Base-by-base conservation (phyloP, 2,329 filamentous ascomycete genomes). In the Verticillium albo-atrum region DNA sequence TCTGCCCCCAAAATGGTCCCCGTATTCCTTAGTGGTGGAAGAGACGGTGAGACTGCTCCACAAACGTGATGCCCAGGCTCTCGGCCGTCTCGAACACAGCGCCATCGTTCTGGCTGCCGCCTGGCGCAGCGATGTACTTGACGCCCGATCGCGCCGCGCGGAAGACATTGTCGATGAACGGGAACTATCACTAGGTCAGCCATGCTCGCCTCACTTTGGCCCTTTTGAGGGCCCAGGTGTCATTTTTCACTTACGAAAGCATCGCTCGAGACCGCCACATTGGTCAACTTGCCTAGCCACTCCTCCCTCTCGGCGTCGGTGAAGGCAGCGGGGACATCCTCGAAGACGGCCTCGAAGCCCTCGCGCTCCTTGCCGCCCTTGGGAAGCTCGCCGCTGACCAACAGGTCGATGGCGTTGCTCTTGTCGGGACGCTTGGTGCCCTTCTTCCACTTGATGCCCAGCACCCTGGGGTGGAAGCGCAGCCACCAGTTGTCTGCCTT, bases 401-500 rank as follows among this genome's bases (percentile, higher is more conserved):
- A 87, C 71, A 98, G 82, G 73, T 98, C 95, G 71, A 98, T 97
- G 65, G 93, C 94, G 74, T 99, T 99, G 81, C 90, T 96, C 86
- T 98, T 99, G 75, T 97, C 94, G 54, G 95, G 85, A 60, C 95
- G 88, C 87, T 98, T 98, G 72, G 90, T 92, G 69, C 95, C 94
- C 80, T 95, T 94, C 85, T 97, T 97, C 91, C 92, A 99, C 81
- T 94, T 91, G 74, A 99, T 89, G 71, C 81, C 83, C 55, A 98
- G 83, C 14, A 95, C 91, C 57, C 91, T 89, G 67, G 91, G 89
- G 81, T 97, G 91, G 87, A 98, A 98, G 70, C 95, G 90, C 83
- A 99, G 90, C 95, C 94, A 99, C 94, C 94, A 98, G 83, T 96
- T 97, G 77, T 99, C 95, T 55, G 93, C 92, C 83, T 99, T 99